Evolutionary conservation across 2,329 filamentous ascomycete genomes (phyloP), one percentile per base, ranked within the genome.

Genomic region (Byssothecium circinans): DNA sequence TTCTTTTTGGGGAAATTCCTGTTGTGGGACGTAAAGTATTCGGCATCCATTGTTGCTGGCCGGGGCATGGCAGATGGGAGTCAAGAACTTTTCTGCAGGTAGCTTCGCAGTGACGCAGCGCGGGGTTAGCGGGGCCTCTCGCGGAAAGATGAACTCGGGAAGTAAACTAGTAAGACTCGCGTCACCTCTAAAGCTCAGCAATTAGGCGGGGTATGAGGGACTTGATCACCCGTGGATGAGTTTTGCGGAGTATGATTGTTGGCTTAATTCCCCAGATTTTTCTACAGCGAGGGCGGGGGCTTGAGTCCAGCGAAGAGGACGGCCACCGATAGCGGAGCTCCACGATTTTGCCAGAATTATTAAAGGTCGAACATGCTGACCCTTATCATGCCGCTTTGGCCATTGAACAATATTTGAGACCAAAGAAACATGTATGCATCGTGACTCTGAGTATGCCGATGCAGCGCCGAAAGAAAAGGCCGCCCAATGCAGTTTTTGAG

Each of bases 1-100:
- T 78, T 76, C 71, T 76, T 79, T 60, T 74, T 76, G 36, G 76
- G 77, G 50, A 79, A 79, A 25, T 73, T 62, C 17, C 47, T 51
- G 42, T 60, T 68, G 29, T 56, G 52, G 20, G 67, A 66, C 23
- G 73, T 74, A 46, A 76, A 76, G 50, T 71, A 60, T 63, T 72
- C 66, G 42, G 65, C 73, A 55, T 76, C 74, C 74, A 77, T 76
- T 45, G 35, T 50, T 29, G 52, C 61, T 53, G 57, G 49, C 47
- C 52, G 47, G 47, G 55, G 43, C 36, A 51, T 57, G 40, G 47
- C 41, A 43, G 22, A 41, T 44, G 43, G 60, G 58, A 60, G 56
- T 62, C 60, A 62, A 61, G 41, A 41, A 45, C 34, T 43, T 50
- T 50, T 50, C 41, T 45, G 34, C 23, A 25, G n/a, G n/a, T n/a